Percentiles rank a stretch among this genome's conserved stretches.
Evolutionary conservation across 1,284 basidiomycete species (phyloP).

Genomic region (Agaricales sp.): DNA sequence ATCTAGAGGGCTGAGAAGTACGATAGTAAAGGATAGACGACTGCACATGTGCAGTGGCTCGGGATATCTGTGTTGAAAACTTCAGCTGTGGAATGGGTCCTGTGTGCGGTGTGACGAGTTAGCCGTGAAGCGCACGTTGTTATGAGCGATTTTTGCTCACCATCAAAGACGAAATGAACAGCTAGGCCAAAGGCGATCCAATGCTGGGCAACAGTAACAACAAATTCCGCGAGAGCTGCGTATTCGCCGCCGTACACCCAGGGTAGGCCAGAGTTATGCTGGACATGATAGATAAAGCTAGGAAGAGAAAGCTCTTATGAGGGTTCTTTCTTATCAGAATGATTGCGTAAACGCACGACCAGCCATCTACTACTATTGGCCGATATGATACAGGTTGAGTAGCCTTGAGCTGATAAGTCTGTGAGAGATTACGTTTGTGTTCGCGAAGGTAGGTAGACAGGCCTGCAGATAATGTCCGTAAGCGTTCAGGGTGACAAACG

Average conservation of each 20-base stretch:
- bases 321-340: slow-evolving; percentile 6
- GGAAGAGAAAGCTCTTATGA: slow-evolving; percentile 7
- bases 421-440: background rate
- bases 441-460: slow-evolving; percentile 1
- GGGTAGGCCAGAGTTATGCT: slow-evolving; percentile 52
- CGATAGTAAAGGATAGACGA: slow-evolving; percentile 75
- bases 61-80: slow-evolving; percentile 56
- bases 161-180: slow-evolving; percentile 88
- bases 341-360: slow-evolving; percentile 65
- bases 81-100: slow-evolving; percentile 69
- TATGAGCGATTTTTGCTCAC: slow-evolving; percentile 34
- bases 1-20: slow-evolving; percentile 63
- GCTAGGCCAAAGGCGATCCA: slow-evolving; percentile 70
- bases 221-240: slow-evolving; percentile 40
- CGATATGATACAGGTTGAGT: slow-evolving; percentile 3
- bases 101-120: slow-evolving; percentile 19
- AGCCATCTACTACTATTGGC: slow-evolving; percentile 71
- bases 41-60: slow-evolving; percentile 48
- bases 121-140: too few species aligned
- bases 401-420: slow-evolving; percentile 4
- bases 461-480: background rate
- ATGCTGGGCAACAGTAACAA: slow-evolving; percentile 45
- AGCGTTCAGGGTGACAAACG: background rate
- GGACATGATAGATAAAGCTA: slow-evolving; percentile 74
- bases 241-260: slow-evolving; percentile 89